Conservation (phyloP, 305 asterid species). For the Solanum chacoense region DNA sequence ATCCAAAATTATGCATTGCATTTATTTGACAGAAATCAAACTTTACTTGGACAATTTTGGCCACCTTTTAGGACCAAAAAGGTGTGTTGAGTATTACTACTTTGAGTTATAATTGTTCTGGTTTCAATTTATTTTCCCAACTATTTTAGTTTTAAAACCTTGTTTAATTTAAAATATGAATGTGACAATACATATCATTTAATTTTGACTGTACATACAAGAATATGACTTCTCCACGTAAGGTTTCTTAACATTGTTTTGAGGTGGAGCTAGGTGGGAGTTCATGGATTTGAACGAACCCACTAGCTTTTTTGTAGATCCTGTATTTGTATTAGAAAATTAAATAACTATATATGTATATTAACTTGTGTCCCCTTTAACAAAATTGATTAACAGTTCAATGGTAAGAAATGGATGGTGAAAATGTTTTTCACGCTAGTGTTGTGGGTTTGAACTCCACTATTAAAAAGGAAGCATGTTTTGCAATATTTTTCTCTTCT, state of each 20-base stretch:
- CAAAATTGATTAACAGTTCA: not conserved
- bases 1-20: not conserved
- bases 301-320: not conserved
- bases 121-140: not conserved
- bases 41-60: not conserved
- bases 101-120: not conserved
- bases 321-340: too few relatives aligned
- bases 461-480: not conserved
- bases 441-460: not conserved
- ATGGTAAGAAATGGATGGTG: not conserved
- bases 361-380: not conserved
- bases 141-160: not conserved
- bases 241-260: not conserved
- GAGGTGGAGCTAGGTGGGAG: not conserved
- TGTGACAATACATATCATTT: not conserved
- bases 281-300: rapidly evolving
- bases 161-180: not conserved
- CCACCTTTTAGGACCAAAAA: not conserved
- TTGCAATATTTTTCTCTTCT: not conserved
- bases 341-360: too few relatives aligned
- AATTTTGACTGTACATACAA: not conserved
- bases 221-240: not conserved
- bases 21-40: not conserved
- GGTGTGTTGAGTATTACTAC: not conserved
- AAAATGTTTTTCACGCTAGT: not conserved